These are phyloP conservation scores for Pleurotus sapidus DNA, from an alignment of 768 basidiomycete species.

Conservation along the genomic window DNA sequence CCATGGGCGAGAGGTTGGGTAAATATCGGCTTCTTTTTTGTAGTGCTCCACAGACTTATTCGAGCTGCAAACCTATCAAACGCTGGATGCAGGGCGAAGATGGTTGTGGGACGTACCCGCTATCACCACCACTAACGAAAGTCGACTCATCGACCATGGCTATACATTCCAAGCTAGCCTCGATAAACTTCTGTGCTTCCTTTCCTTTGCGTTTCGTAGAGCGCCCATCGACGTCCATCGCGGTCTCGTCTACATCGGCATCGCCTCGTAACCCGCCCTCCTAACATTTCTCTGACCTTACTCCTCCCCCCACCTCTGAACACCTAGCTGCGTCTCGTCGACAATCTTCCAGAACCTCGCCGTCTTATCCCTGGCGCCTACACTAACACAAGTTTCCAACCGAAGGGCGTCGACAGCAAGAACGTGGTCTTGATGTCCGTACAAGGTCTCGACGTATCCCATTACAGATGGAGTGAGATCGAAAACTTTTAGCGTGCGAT, in stretches of 20 bases:
- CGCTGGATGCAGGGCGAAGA: not conserved
- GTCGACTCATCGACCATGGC: conserved; percentile 95
- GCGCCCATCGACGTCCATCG: conserved; percentile 13
- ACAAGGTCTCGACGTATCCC: conserved; percentile 94
- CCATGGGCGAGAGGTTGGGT: conserved; percentile 88
- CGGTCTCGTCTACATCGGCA: conserved; percentile 47
- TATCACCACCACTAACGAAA: conserved; percentile 93
- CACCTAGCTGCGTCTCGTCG: conserved; percentile 92
- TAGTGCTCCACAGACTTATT: conserved; percentile 88
- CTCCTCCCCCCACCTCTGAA: conserved; percentile 94
- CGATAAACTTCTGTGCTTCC: conserved; percentile 56
- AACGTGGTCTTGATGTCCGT: conserved; percentile 93
- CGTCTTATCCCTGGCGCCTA: conserved; percentile 89
- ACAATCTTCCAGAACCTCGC: conserved; percentile 94
- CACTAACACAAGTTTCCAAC: conserved; percentile 81
- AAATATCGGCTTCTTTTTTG: conserved; percentile 94
- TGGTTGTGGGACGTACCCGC: conserved; percentile 62
- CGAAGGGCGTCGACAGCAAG: conserved; percentile 76
- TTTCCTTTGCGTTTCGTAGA: conserved; percentile 31
- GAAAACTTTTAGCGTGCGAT: conserved; percentile 89
- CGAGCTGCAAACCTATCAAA: conserved; percentile 48
- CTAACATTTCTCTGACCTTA: conserved; percentile 73
- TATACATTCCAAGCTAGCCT: conserved; percentile 90
- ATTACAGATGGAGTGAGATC: conserved; percentile 68
- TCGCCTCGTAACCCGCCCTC: conserved; percentile 74